Conservation (phyloP, 768 basidiomycete species). For the Suillus sp. region DNA sequence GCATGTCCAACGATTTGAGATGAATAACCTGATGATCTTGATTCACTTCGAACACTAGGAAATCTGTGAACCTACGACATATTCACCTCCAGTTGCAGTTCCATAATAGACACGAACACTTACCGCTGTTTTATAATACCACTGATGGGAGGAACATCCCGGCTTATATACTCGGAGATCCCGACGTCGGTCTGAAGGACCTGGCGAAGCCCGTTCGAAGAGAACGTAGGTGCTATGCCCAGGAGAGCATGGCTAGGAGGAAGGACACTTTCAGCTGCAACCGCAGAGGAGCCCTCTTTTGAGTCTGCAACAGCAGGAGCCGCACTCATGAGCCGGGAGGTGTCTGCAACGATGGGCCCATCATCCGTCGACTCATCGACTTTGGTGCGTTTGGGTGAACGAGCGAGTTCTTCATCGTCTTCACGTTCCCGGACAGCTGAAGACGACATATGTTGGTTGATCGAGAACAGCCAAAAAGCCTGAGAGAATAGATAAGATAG, state of each 20-base stretch:
- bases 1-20: slow-evolving; percentile 76
- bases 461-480: slow-evolving; percentile 8
- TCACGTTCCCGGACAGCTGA: slow-evolving; percentile 53
- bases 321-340: slow-evolving; percentile 3
- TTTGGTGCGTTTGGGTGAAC: slow-evolving; percentile 43
- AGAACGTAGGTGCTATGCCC: slow-evolving; percentile 52
- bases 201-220: slow-evolving; percentile 57
- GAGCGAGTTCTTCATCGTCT: slow-evolving; percentile 42
- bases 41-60: slow-evolving; percentile 91
- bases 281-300: slow-evolving; percentile 16
- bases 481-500: slow-evolving; percentile 14
- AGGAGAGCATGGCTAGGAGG: slow-evolving; percentile 78
- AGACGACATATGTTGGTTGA: slow-evolving; percentile 28
- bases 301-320: slow-evolving; percentile 10
- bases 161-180: slow-evolving; percentile 83
- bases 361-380: slow-evolving; percentile 26
- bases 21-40: slow-evolving; percentile 78
- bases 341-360: slow-evolving; percentile 16
- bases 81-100: slow-evolving; percentile 2
- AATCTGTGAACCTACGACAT: slow-evolving; percentile 85
- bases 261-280: slow-evolving; percentile 42
- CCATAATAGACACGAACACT: slow-evolving; percentile 21
- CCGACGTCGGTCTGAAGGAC: slow-evolving; percentile 81
- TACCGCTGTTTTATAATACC: slow-evolving; percentile 98
- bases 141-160: slow-evolving; percentile 68